Conservation (phyloP, 768 basidiomycete genomes). For the Lactarius hengduanensis region DNA sequence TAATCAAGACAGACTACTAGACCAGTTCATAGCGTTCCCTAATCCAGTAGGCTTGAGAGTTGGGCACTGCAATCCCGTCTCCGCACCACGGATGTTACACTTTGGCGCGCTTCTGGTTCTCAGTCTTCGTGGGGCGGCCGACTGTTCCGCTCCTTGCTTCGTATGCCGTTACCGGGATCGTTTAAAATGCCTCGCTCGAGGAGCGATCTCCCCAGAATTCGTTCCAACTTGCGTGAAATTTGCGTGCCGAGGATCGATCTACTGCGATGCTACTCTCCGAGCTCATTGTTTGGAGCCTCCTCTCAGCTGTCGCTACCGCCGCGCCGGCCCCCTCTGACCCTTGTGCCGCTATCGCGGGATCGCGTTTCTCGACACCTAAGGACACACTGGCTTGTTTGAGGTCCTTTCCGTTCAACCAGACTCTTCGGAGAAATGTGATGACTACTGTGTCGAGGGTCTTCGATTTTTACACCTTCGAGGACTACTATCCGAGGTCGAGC, state of each 20-base stretch:
- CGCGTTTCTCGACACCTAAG: not conserved
- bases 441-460: constrained; percentile 35
- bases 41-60: constrained; percentile 4
- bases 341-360: constrained; percentile 19
- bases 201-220: constrained; percentile 4
- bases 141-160: not conserved
- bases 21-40: constrained; percentile 13
- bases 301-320: not conserved
- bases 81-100: not conserved
- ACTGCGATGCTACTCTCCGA: constrained; percentile 6
- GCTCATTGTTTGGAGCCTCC: not conserved
- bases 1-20: not conserved
- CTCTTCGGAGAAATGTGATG: constrained; percentile 39
- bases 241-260: not conserved
- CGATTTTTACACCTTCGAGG: constrained; percentile 44
- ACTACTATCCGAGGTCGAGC: constrained; percentile 39
- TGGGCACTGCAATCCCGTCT: constrained; percentile 1
- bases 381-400: constrained; percentile 28
- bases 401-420: constrained; percentile 43
- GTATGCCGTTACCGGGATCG: constrained; percentile 10
- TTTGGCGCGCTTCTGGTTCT: not conserved
- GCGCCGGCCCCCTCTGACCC: constrained; percentile 2
- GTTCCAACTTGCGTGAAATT: constrained; percentile 1
- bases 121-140: not conserved
- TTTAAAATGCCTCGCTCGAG: constrained; percentile 4